Evolutionary conservation across 257 asterid genomes (phyloP), one percentile per base, ranked within the genome.

Genomic region (Gardenia jasminoides): DNA sequence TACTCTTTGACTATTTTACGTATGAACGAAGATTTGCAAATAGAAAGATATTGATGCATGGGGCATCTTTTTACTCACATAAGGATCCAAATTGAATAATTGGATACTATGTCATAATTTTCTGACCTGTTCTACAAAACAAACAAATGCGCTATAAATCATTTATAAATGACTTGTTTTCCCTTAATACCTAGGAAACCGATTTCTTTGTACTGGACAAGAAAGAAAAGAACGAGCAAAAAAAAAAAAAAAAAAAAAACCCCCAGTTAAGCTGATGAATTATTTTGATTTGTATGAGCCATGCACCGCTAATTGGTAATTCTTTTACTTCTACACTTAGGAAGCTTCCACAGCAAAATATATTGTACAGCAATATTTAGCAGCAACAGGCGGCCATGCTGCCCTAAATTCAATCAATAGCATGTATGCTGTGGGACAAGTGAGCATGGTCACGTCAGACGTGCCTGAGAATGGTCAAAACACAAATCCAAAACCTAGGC

Each of bases 391-490:
- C 39, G 99, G 99, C 46, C 72, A 88, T 43, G 89, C 86, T 64
- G 94, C 91, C n/a, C 82, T 91, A 6, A 87, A 89, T 72, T 79
- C 84, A 0, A 78, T 91, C 69, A 82, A 80, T 46, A 92, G 97
- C 88, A 95, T 95, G 99, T 92, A 95, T 47, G 96, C 97, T 0
- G 92, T 93, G 78, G 99, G 99, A 56, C 92, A 95, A 76, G 90
- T 95, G 85, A 89, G 88, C 85, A 87, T 93, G 97, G 83, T 58
- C 59, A 91, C 89, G 41, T 88, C 86, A 26, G 90, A 88, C 16
- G 72, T 61, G 7, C 82, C 82, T 24, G 89, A 85, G 22, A 83
- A 67, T 48, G 79, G 64, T 16, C 83, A 85, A 59, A 54, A 26
- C 30, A 28, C 71, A 28, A 75, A 50, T 28, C 67, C 76, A 1